Evolutionary conservation across 1,139 yeast species (phyloP).

Genomic region (Blastobotrys buckinghamii): DNA sequence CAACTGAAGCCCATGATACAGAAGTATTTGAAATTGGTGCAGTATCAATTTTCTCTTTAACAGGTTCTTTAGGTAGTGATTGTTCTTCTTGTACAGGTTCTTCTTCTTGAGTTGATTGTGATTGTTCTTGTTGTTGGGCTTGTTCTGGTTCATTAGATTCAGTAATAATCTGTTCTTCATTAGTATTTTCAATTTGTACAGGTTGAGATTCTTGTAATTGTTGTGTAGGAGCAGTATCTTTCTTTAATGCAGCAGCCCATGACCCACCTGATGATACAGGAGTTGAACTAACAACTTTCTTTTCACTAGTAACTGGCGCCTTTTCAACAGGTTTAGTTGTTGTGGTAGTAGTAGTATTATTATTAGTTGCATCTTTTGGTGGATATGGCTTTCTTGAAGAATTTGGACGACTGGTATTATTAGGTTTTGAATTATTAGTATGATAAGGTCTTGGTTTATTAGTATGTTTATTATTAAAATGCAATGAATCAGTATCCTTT

Average conservation of each 20-base stretch:
- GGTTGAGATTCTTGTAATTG: slow-evolving; percentile 18
- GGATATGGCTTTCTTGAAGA: not conserved
- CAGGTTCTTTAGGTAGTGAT: not conserved
- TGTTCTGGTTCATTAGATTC: slow-evolving; percentile 12
- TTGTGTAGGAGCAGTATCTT: slow-evolving; percentile 10
- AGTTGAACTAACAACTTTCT: slow-evolving; percentile 1
- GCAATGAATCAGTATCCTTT: not conserved
- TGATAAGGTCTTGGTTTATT: not conserved
- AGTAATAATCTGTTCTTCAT: slow-evolving; percentile 22
- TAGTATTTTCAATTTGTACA: slow-evolving; percentile 14
- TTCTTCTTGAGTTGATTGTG: not conserved
- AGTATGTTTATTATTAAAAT: slow-evolving; percentile 24
- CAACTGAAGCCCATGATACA: slow-evolving; percentile 40
- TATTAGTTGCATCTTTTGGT: not conserved
- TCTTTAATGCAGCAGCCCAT: slow-evolving; percentile 11
- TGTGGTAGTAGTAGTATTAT: too few relatives aligned
- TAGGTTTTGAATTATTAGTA: not conserved
- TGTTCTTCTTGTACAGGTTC: slow-evolving; percentile 2
- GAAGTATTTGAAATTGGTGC: slow-evolving; percentile 16
- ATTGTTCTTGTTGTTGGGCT: not conserved
- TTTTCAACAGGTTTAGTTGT: not conserved
- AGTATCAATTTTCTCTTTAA: slow-evolving; percentile 16
- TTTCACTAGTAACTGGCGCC: not conserved
- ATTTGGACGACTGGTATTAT: too few relatives aligned
- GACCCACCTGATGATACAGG: slow-evolving; percentile 2